phyloP scores from a whole-genome alignment of 805 yeast genomes.

The Candida sithepensis region DNA sequence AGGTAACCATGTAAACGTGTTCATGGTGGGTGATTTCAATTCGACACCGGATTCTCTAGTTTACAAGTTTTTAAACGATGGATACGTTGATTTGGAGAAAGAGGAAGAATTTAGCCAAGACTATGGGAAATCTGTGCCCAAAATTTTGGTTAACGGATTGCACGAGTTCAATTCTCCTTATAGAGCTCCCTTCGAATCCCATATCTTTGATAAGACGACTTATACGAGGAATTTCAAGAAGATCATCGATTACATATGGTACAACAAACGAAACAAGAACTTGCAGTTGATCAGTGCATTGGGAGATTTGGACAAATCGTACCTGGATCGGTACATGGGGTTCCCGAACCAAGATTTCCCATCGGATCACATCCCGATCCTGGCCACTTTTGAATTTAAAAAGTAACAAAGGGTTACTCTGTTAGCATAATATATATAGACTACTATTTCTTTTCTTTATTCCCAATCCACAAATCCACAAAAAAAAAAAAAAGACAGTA shows the following conservation, averaged over 20 bases:
- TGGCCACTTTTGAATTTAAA: conserved; percentile 24
- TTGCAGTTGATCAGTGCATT: conserved; percentile 41
- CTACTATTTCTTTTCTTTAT: not conserved
- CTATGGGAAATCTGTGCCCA: conserved; percentile 17
- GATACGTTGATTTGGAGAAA: conserved; percentile 15
- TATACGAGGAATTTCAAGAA: conserved; percentile 48
- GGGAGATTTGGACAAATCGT: conserved; percentile 43
- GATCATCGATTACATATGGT: conserved; percentile 60
- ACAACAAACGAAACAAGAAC: conserved; percentile 32
- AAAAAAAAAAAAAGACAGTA: no score
- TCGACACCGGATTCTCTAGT: conserved; percentile 49
- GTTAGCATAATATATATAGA: not conserved
- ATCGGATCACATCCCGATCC: conserved; percentile 41
- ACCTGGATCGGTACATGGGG: conserved; percentile 32
- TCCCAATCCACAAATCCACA: no score
- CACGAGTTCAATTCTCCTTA: conserved; percentile 28
- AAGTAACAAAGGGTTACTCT: not conserved
- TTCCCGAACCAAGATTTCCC: conserved; percentile 59
- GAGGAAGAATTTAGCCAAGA: conserved; percentile 19
- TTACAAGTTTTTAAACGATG: conserved; percentile 38
- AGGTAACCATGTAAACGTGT: conserved; percentile 30
- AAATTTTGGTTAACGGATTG: conserved; percentile 11
- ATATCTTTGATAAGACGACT: conserved; percentile 34
- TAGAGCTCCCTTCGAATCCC: conserved; percentile 19
- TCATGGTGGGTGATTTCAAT: conserved; percentile 58